These are phyloP conservation scores for Dictyostelium discoideum DNA, from an alignment of 78 protist genomes.

Conservation along the genomic window DNA sequence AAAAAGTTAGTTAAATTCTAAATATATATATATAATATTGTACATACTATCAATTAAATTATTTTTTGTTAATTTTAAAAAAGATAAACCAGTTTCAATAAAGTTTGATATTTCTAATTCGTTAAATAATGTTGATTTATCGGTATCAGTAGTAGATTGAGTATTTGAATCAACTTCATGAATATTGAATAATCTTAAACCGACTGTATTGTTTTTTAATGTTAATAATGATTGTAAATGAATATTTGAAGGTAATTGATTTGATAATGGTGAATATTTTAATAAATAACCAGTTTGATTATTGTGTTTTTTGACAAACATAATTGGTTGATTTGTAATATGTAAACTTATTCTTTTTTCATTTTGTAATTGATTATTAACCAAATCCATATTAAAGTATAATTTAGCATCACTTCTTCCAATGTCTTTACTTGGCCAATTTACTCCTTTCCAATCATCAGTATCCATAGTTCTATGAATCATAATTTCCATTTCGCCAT, in stretches of 20 bases:
- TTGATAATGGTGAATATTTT: background rate
- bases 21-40: background rate
- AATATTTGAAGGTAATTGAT: background rate
- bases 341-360: background rate
- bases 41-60: background rate
- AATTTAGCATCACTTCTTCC: slow-evolving; percentile 46
- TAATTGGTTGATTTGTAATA: background rate
- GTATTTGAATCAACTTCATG: background rate
- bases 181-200: slow-evolving; percentile 9
- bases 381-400: background rate
- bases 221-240: background rate
- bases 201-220: background rate
- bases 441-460: slow-evolving; percentile 69
- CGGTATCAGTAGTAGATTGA: background rate
- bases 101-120: background rate
- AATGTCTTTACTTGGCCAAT: background rate
- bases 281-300: background rate
- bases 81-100: slow-evolving; percentile 11
- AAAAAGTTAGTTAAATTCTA: too few relatives aligned
- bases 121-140: background rate
- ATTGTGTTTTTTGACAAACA: background rate
- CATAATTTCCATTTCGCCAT: slow-evolving; percentile 72
- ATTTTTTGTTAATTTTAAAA: background rate
- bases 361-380: background rate
- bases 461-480: slow-evolving; percentile 42